Evolutionary conservation across 192 early-diverging fungal genomes (phyloP), one percentile per base, ranked within the genome.

Genomic region (Coemansia sp.): DNA sequence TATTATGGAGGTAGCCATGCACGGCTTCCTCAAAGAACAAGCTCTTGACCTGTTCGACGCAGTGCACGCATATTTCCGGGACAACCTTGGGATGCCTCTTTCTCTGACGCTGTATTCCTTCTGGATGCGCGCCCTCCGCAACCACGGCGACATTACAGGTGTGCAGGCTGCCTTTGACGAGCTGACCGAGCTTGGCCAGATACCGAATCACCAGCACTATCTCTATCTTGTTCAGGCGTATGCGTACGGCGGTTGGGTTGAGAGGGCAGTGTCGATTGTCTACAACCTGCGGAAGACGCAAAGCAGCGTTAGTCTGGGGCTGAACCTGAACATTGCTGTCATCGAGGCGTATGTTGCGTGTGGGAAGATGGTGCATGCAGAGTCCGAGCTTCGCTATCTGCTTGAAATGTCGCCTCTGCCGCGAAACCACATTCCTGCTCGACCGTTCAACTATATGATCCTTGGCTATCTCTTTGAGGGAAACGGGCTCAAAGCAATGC

Each of bases 401-500:
- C 61, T 74, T 11, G 49, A 59, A 36, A 76, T 38, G 33, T 70
- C 79, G 15, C 71, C 60, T 41, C 58, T 82, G 8, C 71, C 74
- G 13, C 50, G 33, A 10, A 66, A 49, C 42, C 40, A 57, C 22
- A 73, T 82, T 10, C 79, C 79, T 9, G 71, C 79, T 17, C 70
- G 67, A 32, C 74, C 75, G 5, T 82, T 82, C 56, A 82, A 82
- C 68, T 61, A 70, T 54, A 14, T 76, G 36, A 82, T 82, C 35
- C 60, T 76, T 7, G 79, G 74, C 11, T 29, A 73, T 42, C 67
- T 82, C 20, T 60, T 68, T 53, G 32, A 41, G 9, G 71, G 79
- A 41, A 56, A 93, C 67, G 93, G 90, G 66, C 45, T 61, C 29
- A 87, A 91, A 62, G 89, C 92, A 1, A 93, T 93, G 65, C 77